These are phyloP conservation scores for Exophiala viscosa DNA, from an alignment of 2,329 filamentous ascomycete species.

Conservation along the genomic window DNA sequence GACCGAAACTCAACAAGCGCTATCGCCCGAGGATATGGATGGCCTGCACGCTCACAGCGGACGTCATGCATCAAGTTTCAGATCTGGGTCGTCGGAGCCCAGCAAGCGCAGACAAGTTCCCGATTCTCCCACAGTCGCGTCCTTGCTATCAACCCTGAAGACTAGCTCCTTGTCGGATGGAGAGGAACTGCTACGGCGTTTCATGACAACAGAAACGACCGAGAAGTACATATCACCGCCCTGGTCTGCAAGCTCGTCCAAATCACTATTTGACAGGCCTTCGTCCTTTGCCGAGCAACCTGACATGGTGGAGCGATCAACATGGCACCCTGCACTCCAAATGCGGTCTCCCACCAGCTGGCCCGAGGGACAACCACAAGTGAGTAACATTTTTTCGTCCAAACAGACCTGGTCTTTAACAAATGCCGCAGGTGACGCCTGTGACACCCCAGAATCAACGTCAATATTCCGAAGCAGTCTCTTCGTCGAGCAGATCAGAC, in stretches of 20 bases:
- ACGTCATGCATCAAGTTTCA: neutral
- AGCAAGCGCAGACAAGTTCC: neutral
- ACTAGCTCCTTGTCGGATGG: conserved; percentile 4
- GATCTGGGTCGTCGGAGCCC: neutral
- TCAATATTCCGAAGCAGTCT: neutral
- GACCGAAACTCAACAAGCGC: neutral
- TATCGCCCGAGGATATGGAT: neutral
- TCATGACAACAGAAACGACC: conserved; percentile 1
- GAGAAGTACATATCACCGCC: neutral
- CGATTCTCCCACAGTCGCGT: neutral
- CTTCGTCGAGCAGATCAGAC: neutral
- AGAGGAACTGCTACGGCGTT: conserved; percentile 11
- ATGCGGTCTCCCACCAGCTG: conserved; percentile 5
- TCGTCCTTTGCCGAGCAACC: neutral
- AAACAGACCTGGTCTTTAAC: neutral
- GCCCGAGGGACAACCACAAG: neutral
- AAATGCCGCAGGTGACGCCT: neutral
- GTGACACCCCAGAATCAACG: neutral
- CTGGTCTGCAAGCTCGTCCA: neutral
- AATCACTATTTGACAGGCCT: neutral
- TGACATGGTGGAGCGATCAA: conserved; percentile 8
- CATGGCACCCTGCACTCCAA: conserved; percentile 19
- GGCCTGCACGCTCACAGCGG: neutral
- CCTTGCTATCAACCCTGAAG: conserved; percentile 7
- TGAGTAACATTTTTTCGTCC: neutral